Base-by-base conservation (phyloP, 805 yeast species). In the Cyberlindnera lachancei region DNA sequence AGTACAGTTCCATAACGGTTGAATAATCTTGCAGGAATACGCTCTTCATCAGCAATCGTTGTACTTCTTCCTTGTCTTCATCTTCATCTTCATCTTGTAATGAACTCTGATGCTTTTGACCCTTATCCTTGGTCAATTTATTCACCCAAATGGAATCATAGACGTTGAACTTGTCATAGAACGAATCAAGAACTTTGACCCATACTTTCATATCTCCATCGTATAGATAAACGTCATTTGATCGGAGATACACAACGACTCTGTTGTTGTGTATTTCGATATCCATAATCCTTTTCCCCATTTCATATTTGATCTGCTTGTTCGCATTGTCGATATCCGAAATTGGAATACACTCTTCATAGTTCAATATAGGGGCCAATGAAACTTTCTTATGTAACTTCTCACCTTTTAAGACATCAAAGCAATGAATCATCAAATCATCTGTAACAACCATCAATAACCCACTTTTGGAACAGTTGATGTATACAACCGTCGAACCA, bases 301-400 rank as follows among this genome's bases (percentile, higher is more conserved):
- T n/a, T n/a, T n/a, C n/a, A n/a, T n/a, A n/a, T n/a, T n/a, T n/a
- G n/a, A n/a, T n/a, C n/a, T n/a, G n/a, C 9, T 44, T 43, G 7
- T 58, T 37, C 4, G 36, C 30, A 14, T 41, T 23, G 12, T 29
- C 26, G n/a, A n/a, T 11, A 15, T 22, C 23, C 6, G 15, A 22
- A 16, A 47, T 50, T 3, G 32, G 42, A 2, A 50, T 33, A 4
- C 26, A 20, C 8, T 46, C 40, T 15, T 49, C 52, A 26, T 55
- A 59, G 46, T 73, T 73, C 34, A 76, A 44, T 3, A 75, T 56
- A 0, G 79, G 66, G 1, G 83, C 73, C 17, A 78, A 39, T 2
- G 81, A 69, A 1, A 73, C 58, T 1, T 66, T 67, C 20, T 52
- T 52, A 22, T 71, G 37, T 1, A 69, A 31, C 3, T 55, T 58